Conservation (phyloP, 2,329 filamentous ascomycete genomes). For the Cladosporium sp. region DNA sequence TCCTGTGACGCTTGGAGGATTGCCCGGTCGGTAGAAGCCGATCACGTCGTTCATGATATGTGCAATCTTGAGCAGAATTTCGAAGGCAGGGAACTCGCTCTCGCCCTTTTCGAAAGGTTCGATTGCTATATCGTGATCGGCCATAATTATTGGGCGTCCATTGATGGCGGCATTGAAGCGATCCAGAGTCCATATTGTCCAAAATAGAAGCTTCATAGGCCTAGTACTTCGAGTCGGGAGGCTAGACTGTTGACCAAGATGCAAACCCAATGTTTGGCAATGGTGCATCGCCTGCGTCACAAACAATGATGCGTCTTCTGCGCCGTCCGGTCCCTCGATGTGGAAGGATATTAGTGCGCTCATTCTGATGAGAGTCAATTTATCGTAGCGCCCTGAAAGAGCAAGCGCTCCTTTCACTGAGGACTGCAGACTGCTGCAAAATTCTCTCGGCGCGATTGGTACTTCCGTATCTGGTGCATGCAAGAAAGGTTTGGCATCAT, state of each 20-base stretch:
- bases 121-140: slow-evolving; percentile 45
- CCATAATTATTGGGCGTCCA: slow-evolving; percentile 45
- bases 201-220: slow-evolving; percentile 44
- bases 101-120: slow-evolving; percentile 39
- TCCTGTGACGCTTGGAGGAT: slow-evolving; percentile 38
- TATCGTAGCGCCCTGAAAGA: slow-evolving; percentile 41
- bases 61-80: slow-evolving; percentile 44
- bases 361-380: slow-evolving; percentile 44
- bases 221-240: slow-evolving; percentile 22
- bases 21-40: slow-evolving; percentile 43
- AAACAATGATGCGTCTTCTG: slow-evolving; percentile 44
- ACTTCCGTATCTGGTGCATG: slow-evolving; percentile 35
- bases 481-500: slow-evolving; percentile 32
- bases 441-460: slow-evolving; percentile 38
- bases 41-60: slow-evolving; percentile 46
- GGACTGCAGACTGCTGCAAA: slow-evolving; percentile 42
- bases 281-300: slow-evolving; percentile 48
- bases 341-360: slow-evolving; percentile 45
- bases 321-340: slow-evolving; percentile 45
- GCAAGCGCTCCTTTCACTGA: slow-evolving; percentile 40
- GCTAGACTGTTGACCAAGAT: slow-evolving; percentile 34
- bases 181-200: slow-evolving; percentile 48
- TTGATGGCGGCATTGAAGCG: slow-evolving; percentile 46
- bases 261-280: slow-evolving; percentile 46
- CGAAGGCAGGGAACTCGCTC: slow-evolving; percentile 43